Evolutionary conservation across 129 eudicot genomes (phyloP), one percentile per base, ranked within the genome.

Genomic region (Flaveria robusta): DNA sequence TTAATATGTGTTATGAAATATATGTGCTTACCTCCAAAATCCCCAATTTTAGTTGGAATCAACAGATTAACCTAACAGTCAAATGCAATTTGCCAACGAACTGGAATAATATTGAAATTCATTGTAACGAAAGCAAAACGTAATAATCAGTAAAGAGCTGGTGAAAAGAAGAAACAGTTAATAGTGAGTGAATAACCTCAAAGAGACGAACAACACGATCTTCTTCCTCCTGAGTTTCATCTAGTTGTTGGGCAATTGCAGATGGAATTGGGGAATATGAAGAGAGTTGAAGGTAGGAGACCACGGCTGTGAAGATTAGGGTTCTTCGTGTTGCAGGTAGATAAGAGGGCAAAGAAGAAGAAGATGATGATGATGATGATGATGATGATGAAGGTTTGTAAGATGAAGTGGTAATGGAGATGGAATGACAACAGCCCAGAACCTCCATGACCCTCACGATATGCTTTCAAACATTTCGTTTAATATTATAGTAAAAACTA

Each of bases 161-260:
- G 19, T 45, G 60, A 60, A 58, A 60, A 11, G 29, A 74, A 74
- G 69, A 10, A 43, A 0, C 3, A 29, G 31, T 6, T 66, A 29
- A 76, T 1, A 52, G 45, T 41, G 75, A 46, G 76, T 16, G 63
- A 74, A 27, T 43, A 46, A 89, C 97, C 92, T 87, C 84, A 63
- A 91, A 89, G 72, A 89, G 88, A 56, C 71, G 86, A 82, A 89
- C 92, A 43, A 89, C 82, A 24, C 96, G 86, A 58, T 81, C 89
- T 85, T 91, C 97, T 74, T 87, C 85, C 60, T 27, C 85, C 46
- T 91, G 87, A 49, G 84, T 74, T 29, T 84, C 87, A 71, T 88
- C 97, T 5, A 69, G 45, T 77, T 83, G 87, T 74, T 70, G 88
- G 58, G 97, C 91, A 72, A 82, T 69, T 67, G 92, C 96, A 27